Evolutionary conservation across 495 filamentous ascomycete genomes (phyloP).

Genomic region (Thozetella sp.): DNA sequence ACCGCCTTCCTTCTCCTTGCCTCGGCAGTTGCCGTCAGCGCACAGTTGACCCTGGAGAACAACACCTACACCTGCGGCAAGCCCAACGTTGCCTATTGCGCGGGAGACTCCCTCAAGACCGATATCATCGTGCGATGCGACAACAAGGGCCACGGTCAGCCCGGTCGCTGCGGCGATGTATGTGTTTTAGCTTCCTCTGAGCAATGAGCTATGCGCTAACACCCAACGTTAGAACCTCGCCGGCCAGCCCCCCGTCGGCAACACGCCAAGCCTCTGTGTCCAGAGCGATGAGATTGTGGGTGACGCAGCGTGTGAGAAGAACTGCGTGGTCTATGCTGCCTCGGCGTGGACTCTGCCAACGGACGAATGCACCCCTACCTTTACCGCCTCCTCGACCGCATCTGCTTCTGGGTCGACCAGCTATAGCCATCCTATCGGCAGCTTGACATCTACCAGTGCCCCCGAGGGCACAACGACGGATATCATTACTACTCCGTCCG

Average conservation of each 20-base stretch:
- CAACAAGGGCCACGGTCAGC: constrained; percentile 11
- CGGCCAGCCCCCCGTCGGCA: constrained; percentile 24
- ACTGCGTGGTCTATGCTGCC: constrained; percentile 34
- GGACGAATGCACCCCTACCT: constrained; percentile 21
- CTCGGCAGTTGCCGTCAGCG: constrained; percentile 24
- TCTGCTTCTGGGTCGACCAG: not conserved
- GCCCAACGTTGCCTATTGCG: constrained; percentile 27
- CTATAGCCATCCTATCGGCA: not conserved
- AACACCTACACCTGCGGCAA: constrained; percentile 18
- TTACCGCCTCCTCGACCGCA: constrained; percentile 6
- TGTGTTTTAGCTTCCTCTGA: not conserved
- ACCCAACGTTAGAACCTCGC: constrained; percentile 20
- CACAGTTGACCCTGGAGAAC: constrained; percentile 16
- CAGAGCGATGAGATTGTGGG: constrained; percentile 17
- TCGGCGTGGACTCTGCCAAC: constrained; percentile 22
- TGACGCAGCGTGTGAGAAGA: constrained; percentile 35
- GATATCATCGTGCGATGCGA: constrained; percentile 35
- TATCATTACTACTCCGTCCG: not conserved
- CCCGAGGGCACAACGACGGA: not conserved
- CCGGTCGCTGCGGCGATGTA: constrained; percentile 24
- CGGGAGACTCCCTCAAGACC: constrained; percentile 22
- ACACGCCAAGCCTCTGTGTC: constrained; percentile 20
- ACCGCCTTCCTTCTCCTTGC: constrained; percentile 22
- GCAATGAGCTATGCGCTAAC: not conserved
- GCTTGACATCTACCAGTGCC: not conserved